Base-by-base conservation (phyloP, 805 yeast species). In the Gaillardinia entomophila region DNA sequence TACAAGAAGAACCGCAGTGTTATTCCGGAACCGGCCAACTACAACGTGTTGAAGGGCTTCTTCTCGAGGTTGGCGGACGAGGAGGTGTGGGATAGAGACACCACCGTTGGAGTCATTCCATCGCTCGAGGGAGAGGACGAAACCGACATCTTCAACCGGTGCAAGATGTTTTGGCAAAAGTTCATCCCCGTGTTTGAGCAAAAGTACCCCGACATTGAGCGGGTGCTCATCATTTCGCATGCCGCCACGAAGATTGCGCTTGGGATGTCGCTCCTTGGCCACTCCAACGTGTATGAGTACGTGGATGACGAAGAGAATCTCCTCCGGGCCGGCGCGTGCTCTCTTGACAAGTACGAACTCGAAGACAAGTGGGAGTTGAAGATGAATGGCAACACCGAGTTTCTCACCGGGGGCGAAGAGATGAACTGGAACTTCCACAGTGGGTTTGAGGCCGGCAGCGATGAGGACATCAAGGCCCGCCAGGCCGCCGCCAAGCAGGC, bases 191-290 rank as follows among this genome's bases (percentile, higher is more conserved):
- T 60, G 31, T 66, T 85, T 33, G 82, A 80, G 41, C 37, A 48
- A 6, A 60, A 68, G 37, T 71, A 60, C 46, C 94, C 95, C 0
- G 61, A 76, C 2, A 62, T 77, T 20, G 75, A 78, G 24, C 66
- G 77, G 0, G 63, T 92, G 6, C 47, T 92, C 15, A 60, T 90
- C n/a, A 79, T 86, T 17, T 79, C 95, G 3, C 97, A 92, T 59
- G 98, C 97, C 1, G 97, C 97, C 3, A 73, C 94, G 4, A 86
- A 87, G 54, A 86, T 88, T 38, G 89, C 94, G 0, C 61, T 90
- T 12, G 96, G 96, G 3, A 75, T 86, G 76, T 71, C 83, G 1
- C 62, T 90, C 12, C 49, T 82, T 47, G 77, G 77, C 0, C 72
- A 70, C 34, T 32, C 51, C 0, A 62, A 65, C 26, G 75, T 75